Evolutionary conservation across 1,284 basidiomycete species (phyloP), one percentile per base, ranked within the genome.

Genomic region (Sutorius eximius): DNA sequence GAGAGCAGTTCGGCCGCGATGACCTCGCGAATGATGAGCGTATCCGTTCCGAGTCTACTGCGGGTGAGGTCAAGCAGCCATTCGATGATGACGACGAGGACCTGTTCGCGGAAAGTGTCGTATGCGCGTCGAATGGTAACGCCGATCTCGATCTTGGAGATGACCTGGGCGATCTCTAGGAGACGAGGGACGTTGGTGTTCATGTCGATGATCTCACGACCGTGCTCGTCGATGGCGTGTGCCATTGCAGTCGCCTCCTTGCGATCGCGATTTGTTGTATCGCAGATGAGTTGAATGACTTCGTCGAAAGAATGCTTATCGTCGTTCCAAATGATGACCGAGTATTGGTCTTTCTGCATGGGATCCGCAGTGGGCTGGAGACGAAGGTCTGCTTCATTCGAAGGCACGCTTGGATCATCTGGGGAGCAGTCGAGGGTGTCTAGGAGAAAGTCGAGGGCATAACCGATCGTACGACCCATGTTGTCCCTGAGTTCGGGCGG

Each of bases 241-340:
- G 83, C 87, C 33, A 89, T 75, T 5, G 81, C 82, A 7, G 79
- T 73, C 0, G 91, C 90, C 46, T 90, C 86, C 20, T 83, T 82
- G 27, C 78, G 75, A 20, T 82, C 71, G 52, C 82, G 77, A 54
- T 82, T 79, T 9, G 83, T 83, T 56, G 85, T 81, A 55, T 91
- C 90, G 45, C 80, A 77, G 7, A 97, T 76, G 54, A 95, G 83
- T 59, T 89, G 83, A 52, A 90, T 89, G 53, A 98, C 87, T 67
- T 98, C 93, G 50, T 89, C 87, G 64, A 91, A 92, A 2, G 93
- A 95, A 71, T 98, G 97, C 64, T 95, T 97, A 72, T 99, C 97
- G 73, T 98, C 96, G 71, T 97, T 95, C 95, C 95, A 98, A 2
- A 98, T 75, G 18, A 97, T 78, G 51, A 98, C 82, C 22, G 90